These are phyloP conservation scores for Pleurotus djamor DNA, from an alignment of 768 basidiomycete genomes.

Conservation along the genomic window DNA sequence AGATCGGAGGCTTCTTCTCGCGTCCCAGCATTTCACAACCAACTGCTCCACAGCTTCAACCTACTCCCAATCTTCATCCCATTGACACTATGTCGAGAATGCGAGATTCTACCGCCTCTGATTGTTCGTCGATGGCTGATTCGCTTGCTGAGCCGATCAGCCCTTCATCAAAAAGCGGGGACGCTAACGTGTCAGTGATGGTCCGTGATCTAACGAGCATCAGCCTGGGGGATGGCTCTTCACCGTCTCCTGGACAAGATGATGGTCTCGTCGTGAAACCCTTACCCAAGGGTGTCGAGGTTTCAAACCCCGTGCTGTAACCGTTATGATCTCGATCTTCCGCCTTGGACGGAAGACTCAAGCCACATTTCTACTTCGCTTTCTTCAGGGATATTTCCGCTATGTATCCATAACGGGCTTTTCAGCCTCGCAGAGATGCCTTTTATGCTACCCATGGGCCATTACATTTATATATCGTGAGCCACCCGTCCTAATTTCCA, in stretches of 20 bases:
- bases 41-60: slow-evolving; percentile 15
- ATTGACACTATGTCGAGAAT: slow-evolving; percentile 15
- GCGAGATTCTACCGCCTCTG: slow-evolving; percentile 48
- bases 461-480: neutral
- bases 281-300: neutral
- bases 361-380: neutral
- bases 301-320: neutral
- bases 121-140: slow-evolving; percentile 55
- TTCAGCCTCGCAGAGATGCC: neutral
- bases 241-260: neutral
- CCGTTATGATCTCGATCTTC: neutral
- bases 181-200: slow-evolving; percentile 26
- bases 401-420: neutral
- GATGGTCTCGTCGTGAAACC: neutral
- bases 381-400: neutral
- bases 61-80: slow-evolving; percentile 19
- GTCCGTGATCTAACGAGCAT: slow-evolving; percentile 14
- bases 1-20: slow-evolving; percentile 65
- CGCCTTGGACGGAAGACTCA: neutral
- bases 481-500: neutral
- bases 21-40: slow-evolving; percentile 53
- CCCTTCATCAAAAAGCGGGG: slow-evolving; percentile 31
- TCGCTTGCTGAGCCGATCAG: slow-evolving; percentile 60
- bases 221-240: slow-evolving; percentile 21
- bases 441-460: neutral